These are phyloP conservation scores for Candida fluviatilis DNA, from an alignment of 805 yeast species.

Conservation along the genomic window DNA sequence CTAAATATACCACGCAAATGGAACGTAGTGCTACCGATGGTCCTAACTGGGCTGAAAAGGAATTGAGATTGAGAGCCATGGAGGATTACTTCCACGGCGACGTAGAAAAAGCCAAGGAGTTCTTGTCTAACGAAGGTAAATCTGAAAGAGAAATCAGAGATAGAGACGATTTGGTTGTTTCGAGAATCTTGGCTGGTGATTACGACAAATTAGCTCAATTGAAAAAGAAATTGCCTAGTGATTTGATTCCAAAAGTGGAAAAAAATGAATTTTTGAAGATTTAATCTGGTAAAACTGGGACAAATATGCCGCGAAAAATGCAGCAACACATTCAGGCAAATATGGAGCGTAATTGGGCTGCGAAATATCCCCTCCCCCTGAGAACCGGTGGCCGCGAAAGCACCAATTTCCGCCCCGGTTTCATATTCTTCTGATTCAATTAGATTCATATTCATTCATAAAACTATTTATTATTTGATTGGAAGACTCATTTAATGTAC, in stretches of 20 bases:
- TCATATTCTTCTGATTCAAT: conserved; percentile 1
- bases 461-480: neutral
- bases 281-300: no score
- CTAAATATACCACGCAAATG: conserved; percentile 43
- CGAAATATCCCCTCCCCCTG: no score
- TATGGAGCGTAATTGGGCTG: no score
- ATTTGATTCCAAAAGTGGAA: conserved; percentile 34
- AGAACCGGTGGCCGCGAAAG: no score
- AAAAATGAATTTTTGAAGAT: conserved; percentile 30
- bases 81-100: conserved; percentile 58
- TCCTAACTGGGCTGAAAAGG: conserved; percentile 80
- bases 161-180: conserved; percentile 75
- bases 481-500: neutral
- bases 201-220: conserved; percentile 67
- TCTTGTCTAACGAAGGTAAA: conserved; percentile 49
- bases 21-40: conserved; percentile 38
- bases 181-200: conserved; percentile 78
- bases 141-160: conserved; percentile 54
- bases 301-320: no score
- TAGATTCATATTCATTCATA: neutral
- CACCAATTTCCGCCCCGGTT: no score
- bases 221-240: conserved; percentile 44
- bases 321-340: no score
- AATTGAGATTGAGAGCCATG: conserved; percentile 69
- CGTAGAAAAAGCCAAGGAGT: conserved; percentile 48